Conservation (phyloP, 352 stramenopile species). For the Phytophthora cajani region DNA sequence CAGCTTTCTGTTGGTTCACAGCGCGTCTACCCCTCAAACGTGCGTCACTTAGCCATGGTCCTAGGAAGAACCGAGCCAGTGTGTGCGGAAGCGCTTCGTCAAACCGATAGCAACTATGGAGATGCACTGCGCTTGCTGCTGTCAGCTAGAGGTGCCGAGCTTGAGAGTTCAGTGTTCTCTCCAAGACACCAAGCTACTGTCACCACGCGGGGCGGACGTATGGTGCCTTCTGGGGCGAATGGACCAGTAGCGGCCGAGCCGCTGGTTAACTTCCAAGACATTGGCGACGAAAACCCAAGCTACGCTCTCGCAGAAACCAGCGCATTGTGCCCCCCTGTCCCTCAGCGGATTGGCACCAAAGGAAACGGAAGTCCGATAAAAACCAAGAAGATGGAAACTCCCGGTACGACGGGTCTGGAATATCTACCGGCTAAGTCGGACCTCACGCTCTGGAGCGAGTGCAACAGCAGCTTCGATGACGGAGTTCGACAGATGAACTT, state of each 20-base stretch:
- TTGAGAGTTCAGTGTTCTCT: slow-evolving; percentile 28
- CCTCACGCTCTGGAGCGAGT: slow-evolving; percentile 73
- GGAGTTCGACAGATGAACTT: slow-evolving; percentile 61
- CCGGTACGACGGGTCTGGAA: slow-evolving; percentile 13
- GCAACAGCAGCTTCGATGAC: slow-evolving; percentile 68
- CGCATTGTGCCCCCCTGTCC: slow-evolving; percentile 22
- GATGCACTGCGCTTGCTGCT: slow-evolving; percentile 68
- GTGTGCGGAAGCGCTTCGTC: slow-evolving; percentile 64
- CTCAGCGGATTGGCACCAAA: slow-evolving; percentile 29
- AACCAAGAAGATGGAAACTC: slow-evolving; percentile 40
- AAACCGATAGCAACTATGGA: slow-evolving; percentile 58
- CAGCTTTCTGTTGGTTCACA: slow-evolving; percentile 15
- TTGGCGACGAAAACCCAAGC: slow-evolving; percentile 82
- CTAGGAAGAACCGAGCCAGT: slow-evolving; percentile 55
- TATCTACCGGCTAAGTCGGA: slow-evolving; percentile 36
- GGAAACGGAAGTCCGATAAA: slow-evolving; percentile 55
- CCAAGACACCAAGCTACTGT: slow-evolving; percentile 11
- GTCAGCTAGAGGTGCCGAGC: slow-evolving; percentile 41
- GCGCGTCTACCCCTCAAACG: slow-evolving; percentile 45
- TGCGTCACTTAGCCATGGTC: slow-evolving; percentile 57
- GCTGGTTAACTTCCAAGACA: slow-evolving; percentile 67
- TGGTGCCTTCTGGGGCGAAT: neutral
- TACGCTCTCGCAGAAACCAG: slow-evolving; percentile 78
- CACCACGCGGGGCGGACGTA: neutral
- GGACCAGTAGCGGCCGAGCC: slow-evolving; percentile 11